Base-by-base conservation (phyloP, 148 eudicot genomes). In the Rheum nobile region DNA sequence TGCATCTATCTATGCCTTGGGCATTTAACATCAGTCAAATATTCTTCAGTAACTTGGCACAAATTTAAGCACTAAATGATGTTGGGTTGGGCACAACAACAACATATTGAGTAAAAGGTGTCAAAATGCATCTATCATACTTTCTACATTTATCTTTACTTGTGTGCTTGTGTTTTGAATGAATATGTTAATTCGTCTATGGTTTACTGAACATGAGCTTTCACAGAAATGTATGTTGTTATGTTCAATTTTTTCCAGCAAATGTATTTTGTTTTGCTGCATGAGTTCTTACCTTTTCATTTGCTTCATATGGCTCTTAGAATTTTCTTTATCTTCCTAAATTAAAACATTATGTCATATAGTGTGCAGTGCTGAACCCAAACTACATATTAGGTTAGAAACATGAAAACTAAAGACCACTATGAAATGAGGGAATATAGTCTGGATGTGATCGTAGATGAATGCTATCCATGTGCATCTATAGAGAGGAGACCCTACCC, bases 351-450 rank as follows among this genome's bases (percentile, higher is more conserved):
- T 39, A 32, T 50, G 50, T 39, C 31, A 41, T 41, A 59, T 61
- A 39, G 5, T 57, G 48, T 37, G 29, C 46, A 43, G 16, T 43
- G 46, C 59, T 84, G 43, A 74, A 57, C 67, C 34, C 48, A 29
- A 31, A 70, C 72, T 78, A 77, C 48, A 75, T 73, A 75, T 26
- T 79, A 94, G 97, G 93, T 91, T 72, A 82, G 81, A 82, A 76
- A 81, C 28, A 88, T 87, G 85, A 78, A 85, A 72, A 79, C 54
- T 67, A 81, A 82, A 74, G 88, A 84, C 72, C 98, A 94, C 79
- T 94, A 84, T 76, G 98, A 94, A 80, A 87, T 94, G 86, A 87
- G 88, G 80, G 98, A 90, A 43, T 94, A 91, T 78, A 83, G 84
- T 80, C 42, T 94, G 77, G 98, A 91, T 80, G 75, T 83, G 39